phyloP scores from a whole-genome alignment of 805 yeast species.

The Metschnikowia picachoensis region DNA sequence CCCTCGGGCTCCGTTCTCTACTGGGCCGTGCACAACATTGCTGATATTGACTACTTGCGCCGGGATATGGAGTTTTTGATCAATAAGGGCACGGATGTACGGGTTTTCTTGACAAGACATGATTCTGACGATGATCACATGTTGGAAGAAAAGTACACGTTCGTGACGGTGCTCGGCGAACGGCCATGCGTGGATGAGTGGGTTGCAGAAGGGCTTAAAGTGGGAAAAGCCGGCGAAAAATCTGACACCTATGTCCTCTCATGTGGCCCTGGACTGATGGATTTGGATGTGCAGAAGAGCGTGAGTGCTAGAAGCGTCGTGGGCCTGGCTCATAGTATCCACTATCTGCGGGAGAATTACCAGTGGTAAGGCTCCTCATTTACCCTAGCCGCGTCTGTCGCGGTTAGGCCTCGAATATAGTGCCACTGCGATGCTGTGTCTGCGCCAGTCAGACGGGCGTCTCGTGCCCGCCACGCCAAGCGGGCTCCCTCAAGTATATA shows the following conservation, averaged over 20 bases:
- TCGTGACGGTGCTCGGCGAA: conserved; percentile 10
- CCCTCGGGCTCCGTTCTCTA: conserved; percentile 10
- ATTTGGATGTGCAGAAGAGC: conserved; percentile 8
- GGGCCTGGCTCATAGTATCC: conserved; percentile 9
- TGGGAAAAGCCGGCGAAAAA: background rate
- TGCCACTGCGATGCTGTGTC: too few relatives aligned
- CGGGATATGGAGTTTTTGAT: conserved; percentile 11
- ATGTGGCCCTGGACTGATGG: conserved; percentile 17
- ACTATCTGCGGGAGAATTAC: conserved; percentile 12
- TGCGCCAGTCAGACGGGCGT: too few relatives aligned
- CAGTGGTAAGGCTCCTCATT: conserved; percentile 14
- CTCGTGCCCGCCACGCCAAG: too few relatives aligned
- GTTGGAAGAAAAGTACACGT: conserved; percentile 9
- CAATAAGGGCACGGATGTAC: conserved; percentile 12
- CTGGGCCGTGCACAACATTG: conserved; percentile 15
- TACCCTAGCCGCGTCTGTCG: too few relatives aligned
- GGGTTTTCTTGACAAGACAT: conserved; percentile 10
- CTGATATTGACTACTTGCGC: conserved; percentile 11
- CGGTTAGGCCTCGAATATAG: background rate
- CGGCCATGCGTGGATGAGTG: conserved; percentile 12
- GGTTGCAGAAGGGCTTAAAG: conserved; percentile 10
- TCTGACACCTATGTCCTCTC: conserved; percentile 10
- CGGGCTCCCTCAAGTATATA: too few relatives aligned
- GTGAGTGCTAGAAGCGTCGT: conserved; percentile 9
- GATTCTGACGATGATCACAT: conserved; percentile 10